Conservation (phyloP, 2,329 filamentous ascomycete species). For the Nemania abortiva region DNA sequence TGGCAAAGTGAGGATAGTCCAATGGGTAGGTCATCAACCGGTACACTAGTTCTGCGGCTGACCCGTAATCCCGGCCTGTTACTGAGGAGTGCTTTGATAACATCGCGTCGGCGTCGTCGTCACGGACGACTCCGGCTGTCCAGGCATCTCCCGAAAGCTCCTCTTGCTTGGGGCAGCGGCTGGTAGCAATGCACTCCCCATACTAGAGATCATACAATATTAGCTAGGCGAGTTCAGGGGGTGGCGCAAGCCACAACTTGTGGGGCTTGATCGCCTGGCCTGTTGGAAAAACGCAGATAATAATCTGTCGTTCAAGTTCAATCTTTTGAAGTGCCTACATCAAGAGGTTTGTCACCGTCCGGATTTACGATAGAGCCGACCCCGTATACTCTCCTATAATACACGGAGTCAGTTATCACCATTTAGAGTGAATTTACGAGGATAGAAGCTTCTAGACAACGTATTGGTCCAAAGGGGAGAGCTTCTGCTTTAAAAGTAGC, state of each 20-base stretch:
- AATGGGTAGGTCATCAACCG: constrained; percentile 38
- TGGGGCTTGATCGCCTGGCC: no score
- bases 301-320: no score
- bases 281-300: no score
- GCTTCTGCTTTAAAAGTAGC: no score
- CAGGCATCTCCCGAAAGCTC: constrained; percentile 24
- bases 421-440: no score
- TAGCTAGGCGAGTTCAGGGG: neutral
- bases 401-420: no score
- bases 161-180: constrained; percentile 28
- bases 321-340: constrained; percentile 25
- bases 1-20: constrained; percentile 39
- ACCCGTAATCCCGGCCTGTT: constrained; percentile 29
- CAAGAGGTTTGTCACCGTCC: constrained; percentile 32
- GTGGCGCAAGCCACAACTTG: no score
- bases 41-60: constrained; percentile 36
- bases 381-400: neutral
- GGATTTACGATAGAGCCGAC: constrained; percentile 13
- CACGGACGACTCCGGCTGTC: constrained; percentile 35
- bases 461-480: no score
- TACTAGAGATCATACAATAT: constrained; percentile 26
- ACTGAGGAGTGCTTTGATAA: constrained; percentile 27
- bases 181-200: constrained; percentile 37
- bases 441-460: no score
- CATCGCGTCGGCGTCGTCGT: constrained; percentile 23